Evolutionary conservation across 2,329 filamentous ascomycete genomes (phyloP), one percentile per base, ranked within the genome.

Genomic region (Trichoderma sp.): DNA sequence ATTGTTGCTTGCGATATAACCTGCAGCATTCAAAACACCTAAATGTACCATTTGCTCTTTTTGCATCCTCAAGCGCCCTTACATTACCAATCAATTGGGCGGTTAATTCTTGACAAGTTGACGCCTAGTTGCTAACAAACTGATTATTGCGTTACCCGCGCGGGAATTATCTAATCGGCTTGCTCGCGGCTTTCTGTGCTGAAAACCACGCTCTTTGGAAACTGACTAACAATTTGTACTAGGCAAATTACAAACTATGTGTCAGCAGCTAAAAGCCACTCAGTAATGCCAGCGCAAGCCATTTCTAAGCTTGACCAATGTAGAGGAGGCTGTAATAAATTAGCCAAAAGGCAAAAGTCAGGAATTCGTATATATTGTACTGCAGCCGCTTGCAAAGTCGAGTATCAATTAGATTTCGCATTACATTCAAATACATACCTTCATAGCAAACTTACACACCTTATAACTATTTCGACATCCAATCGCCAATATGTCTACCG

Each of bases 401-500:
- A 13, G 3, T 11, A 49, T 24, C n/a, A 21, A 10, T 49, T 10
- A 49, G 21, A 24, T 49, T 13, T 49, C 47, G 47, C 47, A 49
- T 49, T 8, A 11, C 14, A n/a, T n/a, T 43, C 14, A 43, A 16
- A n/a, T n/a, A 19, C 40, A n/a, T 35, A 11, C 10, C 11, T 35
- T 35, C 29, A 31, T 31, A 31, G 29, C 29, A 31, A 31, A 31
- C 29, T 31, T 31, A 31, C 7, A 31, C 4, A 2, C 27, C 4
- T 27, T 27, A 4, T 27, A 27, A 27, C 27, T 4, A 27, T 27
- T 27, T 27, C 27, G 27, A 27, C 27, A 29, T 11, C 21, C 3
- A 21, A 21, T 31, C 8, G 24, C 13, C 56, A 33, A 21, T 31
- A 58, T 58, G 56, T 58, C 56, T 35, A 79, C 79, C 74, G 58